Percentiles rank a stretch among this genome's conserved stretches.
phyloP scores from a whole-genome alignment of 345 rosid species.

The Durio zibethinus region DNA sequence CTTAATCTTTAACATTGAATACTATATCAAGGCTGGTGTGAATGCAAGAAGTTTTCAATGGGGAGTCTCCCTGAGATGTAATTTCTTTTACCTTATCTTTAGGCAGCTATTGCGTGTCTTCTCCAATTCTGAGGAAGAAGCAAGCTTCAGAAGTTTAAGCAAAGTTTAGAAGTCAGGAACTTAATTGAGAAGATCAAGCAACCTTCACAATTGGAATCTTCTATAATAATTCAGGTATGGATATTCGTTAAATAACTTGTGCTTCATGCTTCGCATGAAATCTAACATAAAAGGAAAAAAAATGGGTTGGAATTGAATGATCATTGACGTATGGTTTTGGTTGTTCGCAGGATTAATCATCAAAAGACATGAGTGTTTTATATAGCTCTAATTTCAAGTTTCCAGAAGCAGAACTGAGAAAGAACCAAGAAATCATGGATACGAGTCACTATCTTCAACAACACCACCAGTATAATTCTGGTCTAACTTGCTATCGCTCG shows the following conservation, averaged over 20 bases:
- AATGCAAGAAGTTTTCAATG: neutral
- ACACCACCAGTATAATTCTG: constrained; percentile 27
- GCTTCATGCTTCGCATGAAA: neutral
- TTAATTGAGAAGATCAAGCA: constrained; percentile 8
- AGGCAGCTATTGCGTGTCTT: no score
- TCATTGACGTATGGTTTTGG: constrained; percentile 1
- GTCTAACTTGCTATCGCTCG: constrained; percentile 36
- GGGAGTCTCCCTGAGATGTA: constrained; percentile 2
- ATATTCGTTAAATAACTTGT: neutral
- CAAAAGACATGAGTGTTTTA: constrained; percentile 38
- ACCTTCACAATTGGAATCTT: neutral
- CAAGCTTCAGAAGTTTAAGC: neutral
- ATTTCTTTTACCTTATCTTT: neutral
- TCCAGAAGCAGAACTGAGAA: constrained; percentile 39
- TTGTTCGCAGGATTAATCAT: constrained; percentile 17
- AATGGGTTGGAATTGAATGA: neutral
- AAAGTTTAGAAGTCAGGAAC: constrained; percentile 9
- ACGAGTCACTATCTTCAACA: constrained; percentile 18
- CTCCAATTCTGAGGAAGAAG: no score
- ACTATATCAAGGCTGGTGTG: neutral
- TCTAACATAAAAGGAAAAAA: neutral
- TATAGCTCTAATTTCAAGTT: constrained; percentile 31
- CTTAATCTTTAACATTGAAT: neutral
- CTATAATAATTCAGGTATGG: constrained; percentile 5
- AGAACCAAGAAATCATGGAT: constrained; percentile 38